Percentiles rank a stretch among this genome's conserved stretches.
These are phyloP conservation scores for Brasilioporus rufonigricans DNA, from an alignment of 768 basidiomycete genomes.

Conservation along the genomic window DNA sequence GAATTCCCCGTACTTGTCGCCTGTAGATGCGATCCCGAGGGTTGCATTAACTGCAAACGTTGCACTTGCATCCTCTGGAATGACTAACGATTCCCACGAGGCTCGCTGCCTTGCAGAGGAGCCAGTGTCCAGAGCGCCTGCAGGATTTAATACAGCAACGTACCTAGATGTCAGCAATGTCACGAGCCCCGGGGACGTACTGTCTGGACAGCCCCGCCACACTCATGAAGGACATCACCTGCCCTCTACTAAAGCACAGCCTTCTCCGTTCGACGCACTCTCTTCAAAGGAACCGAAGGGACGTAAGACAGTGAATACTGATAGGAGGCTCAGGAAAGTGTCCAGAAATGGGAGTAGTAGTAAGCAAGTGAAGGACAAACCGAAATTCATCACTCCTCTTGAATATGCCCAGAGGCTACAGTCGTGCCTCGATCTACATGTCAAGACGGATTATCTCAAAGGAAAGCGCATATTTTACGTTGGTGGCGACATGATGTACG, in stretches of 20 bases:
- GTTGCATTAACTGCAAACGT: neutral
- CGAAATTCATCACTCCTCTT: constrained; percentile 42
- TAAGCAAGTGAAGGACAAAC: constrained; percentile 41
- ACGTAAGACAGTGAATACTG: constrained; percentile 26
- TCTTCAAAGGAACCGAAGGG: constrained; percentile 1
- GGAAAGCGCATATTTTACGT: constrained; percentile 58
- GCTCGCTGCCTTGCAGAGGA: neutral
- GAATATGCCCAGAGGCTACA: constrained; percentile 54
- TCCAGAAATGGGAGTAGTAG: constrained; percentile 3
- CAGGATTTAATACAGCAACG: constrained; percentile 5
- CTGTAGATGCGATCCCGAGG: neutral
- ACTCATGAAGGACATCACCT: neutral
- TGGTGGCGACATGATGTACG: constrained; percentile 56
- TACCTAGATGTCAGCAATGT: constrained; percentile 13
- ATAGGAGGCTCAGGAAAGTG: constrained; percentile 5
- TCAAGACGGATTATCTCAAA: constrained; percentile 38
- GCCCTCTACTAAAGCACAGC: neutral
- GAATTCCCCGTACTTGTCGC: neutral
- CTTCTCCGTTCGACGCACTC: neutral
- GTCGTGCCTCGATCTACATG: constrained; percentile 25
- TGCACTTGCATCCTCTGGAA: neutral
- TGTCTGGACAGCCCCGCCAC: neutral
- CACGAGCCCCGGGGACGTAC: constrained; percentile 19
- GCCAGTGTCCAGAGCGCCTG: constrained; percentile 1
- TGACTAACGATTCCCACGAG: neutral